phyloP scores from a whole-genome alignment of 1,139 yeast genomes.

The Yamadazyma dushanensis region DNA sequence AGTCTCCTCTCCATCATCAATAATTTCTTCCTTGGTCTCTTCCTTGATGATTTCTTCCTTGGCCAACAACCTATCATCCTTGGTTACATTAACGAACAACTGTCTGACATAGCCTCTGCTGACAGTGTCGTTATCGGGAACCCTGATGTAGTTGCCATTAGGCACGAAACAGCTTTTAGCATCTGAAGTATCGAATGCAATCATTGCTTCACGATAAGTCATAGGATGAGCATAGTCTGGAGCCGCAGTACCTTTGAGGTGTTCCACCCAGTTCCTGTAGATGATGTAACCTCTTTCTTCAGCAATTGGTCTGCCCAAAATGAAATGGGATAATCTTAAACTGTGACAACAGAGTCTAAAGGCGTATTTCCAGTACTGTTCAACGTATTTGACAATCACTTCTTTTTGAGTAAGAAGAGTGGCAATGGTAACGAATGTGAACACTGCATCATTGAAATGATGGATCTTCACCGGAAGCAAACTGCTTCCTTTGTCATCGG shows the following conservation, averaged over 20 bases:
- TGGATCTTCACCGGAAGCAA: constrained; percentile 28
- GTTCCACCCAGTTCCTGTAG: constrained; percentile 53
- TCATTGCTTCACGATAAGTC: constrained; percentile 45
- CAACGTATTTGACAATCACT: constrained; percentile 35
- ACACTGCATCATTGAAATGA: constrained; percentile 6
- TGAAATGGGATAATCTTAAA: constrained; percentile 75
- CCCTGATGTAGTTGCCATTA: constrained; percentile 81
- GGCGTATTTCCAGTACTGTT: constrained; percentile 61
- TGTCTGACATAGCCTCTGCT: constrained; percentile 62
- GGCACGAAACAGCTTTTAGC: constrained; percentile 60
- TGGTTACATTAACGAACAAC: constrained; percentile 80
- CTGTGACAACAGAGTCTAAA: constrained; percentile 57
- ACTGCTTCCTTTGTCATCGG: constrained; percentile 7
- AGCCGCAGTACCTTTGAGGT: constrained; percentile 28
- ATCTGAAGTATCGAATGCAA: constrained; percentile 42
- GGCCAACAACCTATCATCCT: constrained; percentile 61
- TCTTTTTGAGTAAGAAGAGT: constrained; percentile 14
- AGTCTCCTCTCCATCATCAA: constrained; percentile 38
- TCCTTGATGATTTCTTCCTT: constrained; percentile 18
- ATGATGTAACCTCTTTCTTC: constrained; percentile 73
- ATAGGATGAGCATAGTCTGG: constrained; percentile 68
- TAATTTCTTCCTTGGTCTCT: constrained; percentile 26
- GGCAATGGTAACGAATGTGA: constrained; percentile 10
- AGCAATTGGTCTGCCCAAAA: constrained; percentile 66
- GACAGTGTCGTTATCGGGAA: constrained; percentile 79